Evolutionary conservation across 345 rosid genomes (phyloP), one percentile per base, ranked within the genome.

Genomic region (Populus simonii): DNA sequence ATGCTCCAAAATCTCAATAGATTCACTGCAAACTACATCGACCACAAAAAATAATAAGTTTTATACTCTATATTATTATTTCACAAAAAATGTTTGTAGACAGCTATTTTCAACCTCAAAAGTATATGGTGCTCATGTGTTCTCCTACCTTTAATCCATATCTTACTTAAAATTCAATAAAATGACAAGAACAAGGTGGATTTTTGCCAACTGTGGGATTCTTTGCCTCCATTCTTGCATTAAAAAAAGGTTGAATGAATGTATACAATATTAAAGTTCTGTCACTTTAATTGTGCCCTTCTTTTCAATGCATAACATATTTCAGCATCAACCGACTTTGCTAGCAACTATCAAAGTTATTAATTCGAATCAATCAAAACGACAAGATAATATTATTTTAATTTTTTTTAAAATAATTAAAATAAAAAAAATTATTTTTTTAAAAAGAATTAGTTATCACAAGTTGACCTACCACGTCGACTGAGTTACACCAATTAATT

Each of bases 171-270:
- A 25, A 25, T 25, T 25, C 25, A 25, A 25, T 25, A 25, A 80
- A 81, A 79, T 68, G 86, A 76, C 80, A 83, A 71, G 68, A 76
- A 73, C 43, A 6, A 73, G 39, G 78, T 78, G 73, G 67, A 38
- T 47, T 76, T 74, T 17, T 69, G 68, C 65, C 85, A 78, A 51
- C 80, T 75, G 53, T 29, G 7, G 4, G 83, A 79, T 83, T 80
- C 86, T 71, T 71, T 79, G 35, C 83, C 63, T 76, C 72, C 61
- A 0, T 77, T 57, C 8, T 20, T 11, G 13, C 63, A 59, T 71
- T 53, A 1, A 53, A 3, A 43, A 43, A 43, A 11, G 47, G 12
- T 10, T 43, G 47, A 3, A 20, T 31, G 68, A 31, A 0, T 33
- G 3, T 0, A 33, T 33, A 62, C 15, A 25, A 15, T 62, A 61